These are phyloP conservation scores for Acanthamoeba triangularis DNA, from an alignment of 208 protist genomes.

Conservation along the genomic window DNA sequence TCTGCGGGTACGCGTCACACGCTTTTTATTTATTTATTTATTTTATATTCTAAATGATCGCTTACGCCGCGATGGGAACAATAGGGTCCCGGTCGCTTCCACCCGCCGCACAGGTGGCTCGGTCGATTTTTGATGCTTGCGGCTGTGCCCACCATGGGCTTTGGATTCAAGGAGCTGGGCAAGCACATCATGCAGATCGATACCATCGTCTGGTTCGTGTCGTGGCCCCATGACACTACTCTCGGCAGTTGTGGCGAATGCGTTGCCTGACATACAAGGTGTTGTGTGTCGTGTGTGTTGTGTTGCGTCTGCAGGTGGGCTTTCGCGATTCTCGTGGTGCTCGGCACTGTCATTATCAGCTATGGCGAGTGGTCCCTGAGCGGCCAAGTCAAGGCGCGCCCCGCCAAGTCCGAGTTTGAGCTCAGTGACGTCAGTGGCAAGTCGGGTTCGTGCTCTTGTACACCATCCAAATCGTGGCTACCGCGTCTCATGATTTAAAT, in stretches of 20 bases:
- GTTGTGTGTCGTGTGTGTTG: background rate
- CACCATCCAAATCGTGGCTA: background rate
- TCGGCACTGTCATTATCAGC: background rate
- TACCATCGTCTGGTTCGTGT: conserved; percentile 16
- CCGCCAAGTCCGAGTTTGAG: background rate
- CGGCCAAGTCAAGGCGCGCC: conserved; percentile 4
- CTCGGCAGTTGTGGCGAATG: background rate
- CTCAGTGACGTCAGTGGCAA: background rate
- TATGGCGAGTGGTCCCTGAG: conserved; percentile 64
- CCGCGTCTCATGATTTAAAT: background rate
- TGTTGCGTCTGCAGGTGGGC: background rate
- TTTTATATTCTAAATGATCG: background rate
- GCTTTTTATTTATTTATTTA: no score
- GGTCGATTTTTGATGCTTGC: conserved; percentile 61
- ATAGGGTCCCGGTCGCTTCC: conserved; percentile 30
- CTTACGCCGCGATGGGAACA: background rate
- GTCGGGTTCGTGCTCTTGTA: background rate
- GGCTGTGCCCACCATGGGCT: conserved; percentile 23
- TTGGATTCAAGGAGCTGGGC: conserved; percentile 63
- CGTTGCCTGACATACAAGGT: background rate
- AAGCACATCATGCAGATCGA: conserved; percentile 57
- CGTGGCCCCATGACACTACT: background rate
- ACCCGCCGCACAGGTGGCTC: conserved; percentile 55
- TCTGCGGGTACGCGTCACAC: background rate
- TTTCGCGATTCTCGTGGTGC: background rate